Conservation (phyloP, 2,329 filamentous ascomycete species). For the Monilinia fructigena region DNA sequence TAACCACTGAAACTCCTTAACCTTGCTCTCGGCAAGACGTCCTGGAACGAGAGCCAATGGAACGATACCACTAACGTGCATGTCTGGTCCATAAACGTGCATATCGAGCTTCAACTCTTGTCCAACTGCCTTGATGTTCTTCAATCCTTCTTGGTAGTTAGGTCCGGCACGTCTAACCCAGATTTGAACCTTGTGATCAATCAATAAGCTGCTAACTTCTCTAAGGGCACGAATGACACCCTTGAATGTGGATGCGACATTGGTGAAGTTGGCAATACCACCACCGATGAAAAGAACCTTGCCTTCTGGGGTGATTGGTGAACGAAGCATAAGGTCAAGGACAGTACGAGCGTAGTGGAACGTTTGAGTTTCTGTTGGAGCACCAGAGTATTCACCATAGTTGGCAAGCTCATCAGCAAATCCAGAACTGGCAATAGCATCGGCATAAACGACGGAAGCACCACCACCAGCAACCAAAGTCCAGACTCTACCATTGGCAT, state of each 20-base stretch:
- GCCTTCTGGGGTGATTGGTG: constrained; percentile 79
- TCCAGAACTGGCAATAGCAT: constrained; percentile 94
- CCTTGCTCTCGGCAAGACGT: constrained; percentile 60
- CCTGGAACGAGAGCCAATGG: constrained; percentile 77
- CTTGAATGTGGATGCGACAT: constrained; percentile 99
- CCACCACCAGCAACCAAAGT: constrained; percentile 98
- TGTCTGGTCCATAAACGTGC: constrained; percentile 81
- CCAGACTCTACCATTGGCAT: constrained; percentile 90
- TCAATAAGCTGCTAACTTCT: constrained; percentile 79
- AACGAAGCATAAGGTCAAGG: constrained; percentile 93
- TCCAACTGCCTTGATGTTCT: constrained; percentile 98
- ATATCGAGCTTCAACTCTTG: constrained; percentile 93
- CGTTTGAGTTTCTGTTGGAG: constrained; percentile 96
- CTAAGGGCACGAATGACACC: constrained; percentile 95
- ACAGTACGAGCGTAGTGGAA: constrained; percentile 99
- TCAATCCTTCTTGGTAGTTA: constrained; percentile 99
- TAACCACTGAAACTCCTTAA: constrained; percentile 56
- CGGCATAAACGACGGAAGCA: constrained; percentile 98
- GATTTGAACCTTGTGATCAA: constrained; percentile 97
- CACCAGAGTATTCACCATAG: constrained; percentile 99
- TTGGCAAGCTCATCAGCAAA: constrained; percentile 97
- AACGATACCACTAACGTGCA: constrained; percentile 93
- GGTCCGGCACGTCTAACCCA: constrained; percentile 89
- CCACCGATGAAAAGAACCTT: constrained; percentile 99
- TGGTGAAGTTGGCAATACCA: constrained; percentile 99